Conservation (phyloP, 768 basidiomycete species). For the Trametes maxima region DNA sequence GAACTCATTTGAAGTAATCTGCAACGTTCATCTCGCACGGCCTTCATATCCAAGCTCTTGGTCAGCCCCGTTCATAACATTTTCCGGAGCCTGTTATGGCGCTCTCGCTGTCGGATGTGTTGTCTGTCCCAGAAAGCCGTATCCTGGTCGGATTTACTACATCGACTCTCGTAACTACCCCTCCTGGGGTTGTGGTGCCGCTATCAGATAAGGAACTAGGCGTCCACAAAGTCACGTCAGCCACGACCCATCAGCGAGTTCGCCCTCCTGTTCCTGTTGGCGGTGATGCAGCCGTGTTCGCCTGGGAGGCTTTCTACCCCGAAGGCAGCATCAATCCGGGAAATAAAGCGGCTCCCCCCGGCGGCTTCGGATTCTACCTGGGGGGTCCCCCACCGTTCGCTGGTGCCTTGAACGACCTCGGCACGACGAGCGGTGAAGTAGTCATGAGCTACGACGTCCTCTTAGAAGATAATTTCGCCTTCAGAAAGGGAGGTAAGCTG, state of each 20-base stretch:
- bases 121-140: slow-evolving; percentile 14
- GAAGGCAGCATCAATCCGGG: slow-evolving; percentile 62
- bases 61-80: neutral
- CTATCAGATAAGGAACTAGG: slow-evolving; percentile 49
- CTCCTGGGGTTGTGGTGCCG: slow-evolving; percentile 29
- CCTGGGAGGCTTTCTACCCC: slow-evolving; percentile 68
- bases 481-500: slow-evolving; percentile 75
- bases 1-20: too few species aligned
- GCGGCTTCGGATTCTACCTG: slow-evolving; percentile 75
- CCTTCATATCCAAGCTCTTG: neutral
- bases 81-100: neutral
- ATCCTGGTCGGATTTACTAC: slow-evolving; percentile 46
- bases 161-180: slow-evolving; percentile 29
- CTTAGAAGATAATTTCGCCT: slow-evolving; percentile 64
- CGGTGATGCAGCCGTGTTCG: slow-evolving; percentile 26
- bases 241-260: slow-evolving; percentile 38
- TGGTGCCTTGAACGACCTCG: slow-evolving; percentile 32
- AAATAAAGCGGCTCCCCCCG: slow-evolving; percentile 44
- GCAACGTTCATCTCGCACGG: neutral
- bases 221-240: slow-evolving; percentile 48
- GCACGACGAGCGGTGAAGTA: slow-evolving; percentile 41
- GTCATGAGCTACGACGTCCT: slow-evolving; percentile 67
- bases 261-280: slow-evolving; percentile 29
- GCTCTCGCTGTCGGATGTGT: neutral
- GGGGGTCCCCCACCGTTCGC: slow-evolving; percentile 52